Evolutionary conservation across 768 basidiomycete genomes (phyloP).

Genomic region (Mycena alexandri): DNA sequence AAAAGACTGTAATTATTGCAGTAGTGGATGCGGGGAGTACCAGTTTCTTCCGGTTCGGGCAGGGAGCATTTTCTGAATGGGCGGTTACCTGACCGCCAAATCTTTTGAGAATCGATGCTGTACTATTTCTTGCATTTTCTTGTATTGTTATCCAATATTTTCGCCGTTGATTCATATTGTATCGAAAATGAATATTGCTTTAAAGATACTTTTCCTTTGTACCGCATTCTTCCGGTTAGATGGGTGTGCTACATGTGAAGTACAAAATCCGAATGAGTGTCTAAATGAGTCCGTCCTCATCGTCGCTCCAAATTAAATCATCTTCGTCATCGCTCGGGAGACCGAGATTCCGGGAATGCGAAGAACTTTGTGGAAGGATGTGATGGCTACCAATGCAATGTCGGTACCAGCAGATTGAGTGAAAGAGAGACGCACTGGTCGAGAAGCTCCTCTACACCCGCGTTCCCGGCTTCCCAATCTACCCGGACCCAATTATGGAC

Average conservation of each 20-base stretch:
- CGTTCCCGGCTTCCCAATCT: conserved; percentile 83
- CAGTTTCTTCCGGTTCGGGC: conserved; percentile 89
- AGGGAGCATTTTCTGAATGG: conserved; percentile 89
- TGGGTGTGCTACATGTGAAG: conserved; percentile 1
- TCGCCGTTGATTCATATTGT: conserved; percentile 1
- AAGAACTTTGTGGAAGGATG: conserved; percentile 51
- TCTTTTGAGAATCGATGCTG: too few species aligned
- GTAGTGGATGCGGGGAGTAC: conserved; percentile 90
- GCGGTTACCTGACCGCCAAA: conserved; percentile 64
- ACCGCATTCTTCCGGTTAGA: not conserved
- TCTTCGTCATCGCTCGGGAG: conserved; percentile 66
- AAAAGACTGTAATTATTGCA: conserved; percentile 86
- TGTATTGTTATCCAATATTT: not conserved
- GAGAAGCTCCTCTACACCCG: conserved; percentile 78
- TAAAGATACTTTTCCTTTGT: not conserved
- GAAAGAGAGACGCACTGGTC: conserved; percentile 61
- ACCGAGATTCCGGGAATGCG: conserved; percentile 57
- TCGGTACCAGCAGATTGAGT: conserved; percentile 37
- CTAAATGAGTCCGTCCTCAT: conserved; percentile 53
- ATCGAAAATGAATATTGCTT: conserved; percentile 9
- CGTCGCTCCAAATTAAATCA: conserved; percentile 66
- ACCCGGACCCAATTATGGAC: conserved; percentile 91
- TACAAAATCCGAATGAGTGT: conserved; percentile 5
- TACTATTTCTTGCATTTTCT: conserved; percentile 21
- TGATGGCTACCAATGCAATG: conserved; percentile 50